These are phyloP conservation scores for Penicillium sp. DNA, from an alignment of 2,329 filamentous ascomycete genomes.

Conservation along the genomic window DNA sequence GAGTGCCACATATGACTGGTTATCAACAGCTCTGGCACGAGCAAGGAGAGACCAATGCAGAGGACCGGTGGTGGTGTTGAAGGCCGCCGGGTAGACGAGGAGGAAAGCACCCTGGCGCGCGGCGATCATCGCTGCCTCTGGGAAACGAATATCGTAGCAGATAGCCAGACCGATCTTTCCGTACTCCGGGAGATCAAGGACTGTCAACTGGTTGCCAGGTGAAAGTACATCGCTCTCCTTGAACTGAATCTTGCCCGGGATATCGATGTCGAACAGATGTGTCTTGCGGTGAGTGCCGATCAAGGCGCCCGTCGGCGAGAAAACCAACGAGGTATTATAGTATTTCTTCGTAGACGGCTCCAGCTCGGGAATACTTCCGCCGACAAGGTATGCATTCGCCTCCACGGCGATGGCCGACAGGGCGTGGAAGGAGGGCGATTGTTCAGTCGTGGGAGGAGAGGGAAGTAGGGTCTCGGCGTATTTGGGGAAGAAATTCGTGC, in stretches of 20 bases:
- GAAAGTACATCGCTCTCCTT: slow-evolving; percentile 84
- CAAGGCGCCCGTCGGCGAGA: slow-evolving; percentile 72
- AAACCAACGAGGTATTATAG: slow-evolving; percentile 89
- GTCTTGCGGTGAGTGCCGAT: slow-evolving; percentile 90
- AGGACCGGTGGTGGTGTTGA: slow-evolving; percentile 89
- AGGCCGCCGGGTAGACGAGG: slow-evolving; percentile 91
- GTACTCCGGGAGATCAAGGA: slow-evolving; percentile 84
- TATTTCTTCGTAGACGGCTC: slow-evolving; percentile 64
- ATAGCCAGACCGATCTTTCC: slow-evolving; percentile 85
- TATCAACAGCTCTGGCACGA: slow-evolving; percentile 81
- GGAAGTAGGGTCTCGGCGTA: slow-evolving; percentile 89
- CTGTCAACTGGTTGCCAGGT: slow-evolving; percentile 78
- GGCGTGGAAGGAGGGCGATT: slow-evolving; percentile 81
- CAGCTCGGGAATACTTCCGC: slow-evolving; percentile 88
- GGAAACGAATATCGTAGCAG: slow-evolving; percentile 97
- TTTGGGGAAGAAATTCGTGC: slow-evolving; percentile 81
- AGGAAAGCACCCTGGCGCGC: slow-evolving; percentile 83
- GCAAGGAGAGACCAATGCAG: slow-evolving; percentile 87
- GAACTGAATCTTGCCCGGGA: slow-evolving; percentile 91
- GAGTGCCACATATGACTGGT: slow-evolving; percentile 88
- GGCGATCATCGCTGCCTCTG: slow-evolving; percentile 85
- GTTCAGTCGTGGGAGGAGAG: slow-evolving; percentile 65
- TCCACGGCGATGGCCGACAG: slow-evolving; percentile 76
- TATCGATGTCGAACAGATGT: slow-evolving; percentile 96
- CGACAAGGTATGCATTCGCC: slow-evolving; percentile 75